Conservation (phyloP, 345 rosid genomes). For the Eucalyptus tenuipes region DNA sequence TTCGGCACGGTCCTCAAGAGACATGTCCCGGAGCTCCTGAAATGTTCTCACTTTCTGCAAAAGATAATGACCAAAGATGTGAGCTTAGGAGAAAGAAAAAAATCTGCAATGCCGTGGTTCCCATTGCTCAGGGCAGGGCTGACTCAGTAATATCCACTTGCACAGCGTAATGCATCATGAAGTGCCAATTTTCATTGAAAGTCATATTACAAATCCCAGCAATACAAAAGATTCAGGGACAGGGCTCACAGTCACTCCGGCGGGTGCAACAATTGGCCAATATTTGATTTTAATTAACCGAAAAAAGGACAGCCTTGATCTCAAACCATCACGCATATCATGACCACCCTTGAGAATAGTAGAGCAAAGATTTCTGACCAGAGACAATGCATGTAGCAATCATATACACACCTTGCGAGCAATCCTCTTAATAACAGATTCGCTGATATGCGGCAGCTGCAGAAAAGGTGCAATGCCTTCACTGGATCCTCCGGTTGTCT, state of each 20-base stretch:
- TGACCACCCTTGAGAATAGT: neutral
- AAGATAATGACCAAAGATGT: neutral
- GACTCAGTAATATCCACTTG: neutral
- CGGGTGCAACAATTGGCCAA: neutral
- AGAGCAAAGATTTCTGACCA: neutral
- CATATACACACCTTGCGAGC: slow-evolving; percentile 65
- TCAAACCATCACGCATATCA: neutral
- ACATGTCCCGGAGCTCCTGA: slow-evolving; percentile 75
- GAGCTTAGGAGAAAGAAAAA: neutral
- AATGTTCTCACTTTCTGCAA: slow-evolving; percentile 88
- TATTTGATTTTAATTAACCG: neutral
- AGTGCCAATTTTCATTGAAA: neutral
- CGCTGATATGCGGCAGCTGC: slow-evolving; percentile 92
- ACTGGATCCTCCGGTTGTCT: slow-evolving; percentile 71
- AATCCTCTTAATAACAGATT: slow-evolving; percentile 68
- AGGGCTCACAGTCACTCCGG: neutral
- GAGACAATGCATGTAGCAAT: neutral
- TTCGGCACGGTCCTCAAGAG: slow-evolving; percentile 56
- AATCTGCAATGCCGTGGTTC: neutral
- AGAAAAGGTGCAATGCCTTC: slow-evolving; percentile 91
- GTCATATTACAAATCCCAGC: neutral
- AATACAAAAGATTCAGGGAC: neutral
- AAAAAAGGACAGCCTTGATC: neutral
- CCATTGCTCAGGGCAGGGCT: neutral
- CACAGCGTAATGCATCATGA: neutral